Base-by-base conservation (phyloP, 2,329 filamentous ascomycete species). In the Paradendryphiella salina region DNA sequence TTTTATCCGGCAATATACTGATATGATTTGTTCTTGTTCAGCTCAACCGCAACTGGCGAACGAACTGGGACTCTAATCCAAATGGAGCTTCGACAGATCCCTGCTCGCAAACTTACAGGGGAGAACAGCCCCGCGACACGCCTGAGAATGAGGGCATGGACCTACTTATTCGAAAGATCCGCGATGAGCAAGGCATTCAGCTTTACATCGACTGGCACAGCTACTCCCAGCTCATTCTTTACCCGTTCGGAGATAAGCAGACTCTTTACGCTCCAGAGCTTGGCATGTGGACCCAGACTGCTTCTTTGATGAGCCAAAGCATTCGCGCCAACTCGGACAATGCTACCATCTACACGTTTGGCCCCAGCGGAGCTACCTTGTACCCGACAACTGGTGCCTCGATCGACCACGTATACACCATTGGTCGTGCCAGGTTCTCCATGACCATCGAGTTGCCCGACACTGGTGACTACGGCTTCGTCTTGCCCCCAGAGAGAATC, bases 191-290 rank as follows among this genome's bases (percentile, higher is more conserved):
- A 49, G 80, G 80, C 0, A 75, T 86, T 44, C 80, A 82, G 62
- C 75, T 85, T 2, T 87, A 79, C 65, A 80, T 87, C 43, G 85
- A 87, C 70, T 84, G 80, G 72, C 85, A 87, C 71, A 79, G 80
- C 3, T 87, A 84, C 67, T 80, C 78, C 9, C 84, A 87, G 59
- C 74, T 82, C 26, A 79, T 86, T 51, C 77, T 83, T 50, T 77
- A 79, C 14, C 80, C 75, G 2, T 86, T 83, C 54, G 83, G 83
- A 21, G 83, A 82, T 69, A 79, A 79, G 11, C 84, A 82, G 69
- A 73, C 70, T 15, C 71, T 66, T 13, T 70, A 75, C 15, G 70
- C 78, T 1, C 69, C 73, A 26, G 80, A 82, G 56, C 73, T 82
- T 48, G 64, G 72, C 9, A 73, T 79, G 53, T 77, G 82, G 55